Base-by-base conservation (phyloP, 352 stramenopile species). In the Globisporangium nodosum region DNA sequence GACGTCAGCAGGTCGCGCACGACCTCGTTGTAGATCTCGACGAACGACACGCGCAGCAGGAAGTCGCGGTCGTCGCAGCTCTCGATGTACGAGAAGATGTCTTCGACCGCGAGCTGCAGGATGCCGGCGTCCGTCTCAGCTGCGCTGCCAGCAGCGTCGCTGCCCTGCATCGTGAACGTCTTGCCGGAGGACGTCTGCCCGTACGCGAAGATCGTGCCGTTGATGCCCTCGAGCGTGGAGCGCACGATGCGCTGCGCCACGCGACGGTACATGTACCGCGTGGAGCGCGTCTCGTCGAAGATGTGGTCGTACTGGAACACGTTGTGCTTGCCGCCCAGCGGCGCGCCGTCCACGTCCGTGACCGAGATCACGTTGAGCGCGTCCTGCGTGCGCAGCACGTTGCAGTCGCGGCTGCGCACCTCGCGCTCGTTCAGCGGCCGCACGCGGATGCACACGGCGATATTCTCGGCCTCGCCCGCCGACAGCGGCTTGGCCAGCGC, bases 11-110 rank as follows among this genome's bases (percentile, higher is more conserved):
- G 75, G 71, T 99, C 97, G 8, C 88, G 74, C 12, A 99, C 92
- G 49, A 98, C 92, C 76, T 99, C 97, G 65, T 99, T 99, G 78
- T 99, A 99, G 64, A 99, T 99, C 75, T 99, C 97, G 39, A 99
- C 79, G 66, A 98, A 99, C n/a, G 92, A 98, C 16, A 97, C 95
- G 39, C 97, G 84, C 35, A 99, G 70, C 13, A 99, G 70, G 70
- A 98, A 99, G 54, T 98, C 85, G 13, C 95, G 76, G 56, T 98
- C 78, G 6, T 63, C 67, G 58, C 82, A 81, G 24, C 83, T 69
- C 54, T 92, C 73, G 51, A 94, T 91, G 60, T 78, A 94, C 56
- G 59, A 53, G 67, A 99, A 99, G 53, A 99, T 97, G 66, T 99
- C 95, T 30, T 80, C 83, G 0, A 97, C 88, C 4, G 96, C 95